Percentiles rank a stretch among this genome's conserved stretches.
phyloP scores from a whole-genome alignment of 345 rosid genomes.

The Arabis alpina region DNA sequence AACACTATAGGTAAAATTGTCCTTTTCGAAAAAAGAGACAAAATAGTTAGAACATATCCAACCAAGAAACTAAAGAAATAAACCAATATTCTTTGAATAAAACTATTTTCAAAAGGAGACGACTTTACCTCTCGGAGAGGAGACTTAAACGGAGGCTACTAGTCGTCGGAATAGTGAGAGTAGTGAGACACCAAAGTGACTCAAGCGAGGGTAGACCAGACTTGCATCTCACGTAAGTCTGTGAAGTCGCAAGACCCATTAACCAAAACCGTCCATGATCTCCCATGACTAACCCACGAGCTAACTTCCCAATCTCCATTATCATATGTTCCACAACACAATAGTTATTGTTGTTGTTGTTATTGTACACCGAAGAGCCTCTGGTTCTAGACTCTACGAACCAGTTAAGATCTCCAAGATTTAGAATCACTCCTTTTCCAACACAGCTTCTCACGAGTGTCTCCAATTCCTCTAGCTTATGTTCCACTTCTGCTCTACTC shows the following conservation, averaged over 20 bases:
- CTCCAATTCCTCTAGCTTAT: slow-evolving; percentile 62
- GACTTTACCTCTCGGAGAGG: slow-evolving; percentile 68
- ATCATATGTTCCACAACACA: slow-evolving; percentile 72
- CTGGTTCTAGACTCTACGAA: slow-evolving; percentile 54
- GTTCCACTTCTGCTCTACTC: slow-evolving; percentile 59
- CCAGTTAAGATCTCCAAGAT: slow-evolving; percentile 84
- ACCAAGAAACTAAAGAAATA: not conserved
- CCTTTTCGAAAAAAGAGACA: slow-evolving; percentile 41
- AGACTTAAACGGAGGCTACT: slow-evolving; percentile 72
- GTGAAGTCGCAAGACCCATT: slow-evolving; percentile 85
- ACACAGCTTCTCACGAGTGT: slow-evolving; percentile 49
- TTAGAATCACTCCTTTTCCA: slow-evolving; percentile 60
- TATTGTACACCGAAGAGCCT: slow-evolving; percentile 42
- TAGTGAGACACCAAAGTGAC: slow-evolving; percentile 67
- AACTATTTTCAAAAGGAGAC: slow-evolving; percentile 16
- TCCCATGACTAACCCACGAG: slow-evolving; percentile 48
- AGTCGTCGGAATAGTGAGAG: slow-evolving; percentile 71
- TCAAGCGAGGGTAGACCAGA: slow-evolving; percentile 70
- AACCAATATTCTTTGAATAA: not conserved
- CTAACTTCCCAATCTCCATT: slow-evolving; percentile 72
- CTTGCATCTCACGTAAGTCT: slow-evolving; percentile 78
- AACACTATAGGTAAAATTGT: slow-evolving; percentile 43
- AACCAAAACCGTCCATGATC: slow-evolving; percentile 69
- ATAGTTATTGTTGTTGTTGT: slow-evolving; percentile 25
- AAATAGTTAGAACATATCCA: slow-evolving; percentile 41